Base-by-base conservation (phyloP, 1,284 basidiomycete genomes). In the Waitea zeae region DNA sequence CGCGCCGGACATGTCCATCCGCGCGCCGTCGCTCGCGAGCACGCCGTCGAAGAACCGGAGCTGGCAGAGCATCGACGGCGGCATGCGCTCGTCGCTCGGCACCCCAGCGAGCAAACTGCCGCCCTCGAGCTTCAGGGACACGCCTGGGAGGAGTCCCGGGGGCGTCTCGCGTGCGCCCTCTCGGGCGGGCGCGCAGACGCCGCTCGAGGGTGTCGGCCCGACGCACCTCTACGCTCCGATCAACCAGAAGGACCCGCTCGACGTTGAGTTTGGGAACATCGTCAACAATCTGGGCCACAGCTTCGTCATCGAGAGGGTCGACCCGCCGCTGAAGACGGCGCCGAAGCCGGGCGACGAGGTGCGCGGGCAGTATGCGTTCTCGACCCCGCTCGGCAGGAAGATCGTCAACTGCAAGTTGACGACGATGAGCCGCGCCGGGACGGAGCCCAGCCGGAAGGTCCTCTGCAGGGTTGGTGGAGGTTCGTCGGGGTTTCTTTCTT, bases 401-500 rank as follows among this genome's bases (percentile, higher is more conserved):
- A 63, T 79, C 22, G 66, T 88, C 20, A 76, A 70, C 15, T 87
- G 82, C 50, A 73, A 80, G 44, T 57, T 92, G 52, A 81, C 87
- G 31, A 81, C 80, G 34, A 59, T 82, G 50, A 67, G 67, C 36
- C 64, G 80, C 31, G 64, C 67, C 3, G 65, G 71, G 49, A 60
- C 63, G 36, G 53, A 62, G 38, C 67, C 59, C 44, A 71, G 67
- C 37, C 81, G 77, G 65, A 86, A 84, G 53, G 84, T 88, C 17
- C 78, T 89, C 74, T 82, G 76, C 54, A 70, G 81, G 41, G 75
- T 87, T 37, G 82, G 81, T 37, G 82, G 82, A 51, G 81, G 79
- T 76, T n/a, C n/a, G 42, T 49, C 71, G 61, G 5, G 24, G 20
- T 32, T 38, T 35, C 36, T 42, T 33, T 39, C 43, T 26, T 26